Base-by-base conservation (phyloP, 106 monocot species). In the Alisma plantagoaquatica region DNA sequence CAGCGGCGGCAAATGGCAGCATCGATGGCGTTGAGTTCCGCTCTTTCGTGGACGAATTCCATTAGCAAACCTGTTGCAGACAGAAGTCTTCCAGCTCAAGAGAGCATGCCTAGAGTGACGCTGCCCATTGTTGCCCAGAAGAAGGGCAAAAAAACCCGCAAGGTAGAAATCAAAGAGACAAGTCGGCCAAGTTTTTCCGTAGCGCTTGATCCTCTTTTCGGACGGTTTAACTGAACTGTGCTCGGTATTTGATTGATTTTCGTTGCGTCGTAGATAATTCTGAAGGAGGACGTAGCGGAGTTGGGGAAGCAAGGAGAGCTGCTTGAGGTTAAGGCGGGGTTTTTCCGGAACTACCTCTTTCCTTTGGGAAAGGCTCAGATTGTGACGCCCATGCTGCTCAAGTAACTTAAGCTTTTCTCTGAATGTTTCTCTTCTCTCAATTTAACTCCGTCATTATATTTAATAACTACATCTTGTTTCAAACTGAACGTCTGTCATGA, bases 291-390 rank as follows among this genome's bases (percentile, higher is more conserved):
- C 55, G 61, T 96, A 31, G 3, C 60, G 28, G 75, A 76, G 70
- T 43, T 89, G 65, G 89, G 96, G 61, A 89, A 74, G 72, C 81
- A 72, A 29, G 96, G 96, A 41, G 60, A 89, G 19, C 57, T 76
- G 26, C 53, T 96, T 14, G 83, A 96, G 33, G 96, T 96, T 21
- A 89, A 72, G 60, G 76, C 89, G 0, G 96, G 96, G 8, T 96
- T 76, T 64, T 96, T 60, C 57, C 84, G 96, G 59, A 96, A 89
- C 64, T 96, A 71, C 49, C 78, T 96, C 12, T 61, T 84, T 10
- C 96, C 96, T 7, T 16, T 51, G 49, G 96, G 94, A 23, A 96
- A 76, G 57, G 96, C 96, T 2, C 75, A 81, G 44, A 64, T 96
- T 2, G 62, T 96, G 24, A 89, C 96, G 15, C 68, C 89, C 17